Evolutionary conservation across 2,329 filamentous ascomycete genomes (phyloP), one percentile per base, ranked within the genome.

Genomic region (Sarocladium oryzae): DNA sequence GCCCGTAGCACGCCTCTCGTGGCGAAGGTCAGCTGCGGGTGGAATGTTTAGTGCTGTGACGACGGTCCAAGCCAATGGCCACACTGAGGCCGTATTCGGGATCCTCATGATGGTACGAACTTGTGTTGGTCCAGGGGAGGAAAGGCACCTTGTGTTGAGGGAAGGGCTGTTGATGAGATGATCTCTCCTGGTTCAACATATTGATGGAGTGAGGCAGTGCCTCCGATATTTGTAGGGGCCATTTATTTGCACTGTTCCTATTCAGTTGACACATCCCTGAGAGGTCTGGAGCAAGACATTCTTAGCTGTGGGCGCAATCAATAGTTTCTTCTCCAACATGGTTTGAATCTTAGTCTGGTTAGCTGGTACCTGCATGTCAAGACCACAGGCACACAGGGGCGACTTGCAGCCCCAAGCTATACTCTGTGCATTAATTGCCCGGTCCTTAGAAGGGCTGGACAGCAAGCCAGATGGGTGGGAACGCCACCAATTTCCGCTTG

Each of bases 401-500:
- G 33, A 32, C 21, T 16, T 23, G n/a, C 40, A 43, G 40, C 40
- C 40, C 43, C 33, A 21, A 48, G 11, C 6, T 21, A 13, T 10
- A 21, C 11, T 15, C 43, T 33, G 28, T 16, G 8, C 15, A 32
- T 20, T 20, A 15, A 48, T 43, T 32, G 21, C 15, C 26, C 43
- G n/a, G 16, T 48, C 43, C 16, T 33, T 13, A 33, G 24, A 9
- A 48, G 20, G 43, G 43, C 43, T 48, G 43, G 43, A 21, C 11
- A 13, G n/a, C 11, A 15, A 33, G 16, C 24, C 28, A 48, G 13
- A 11, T 20, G 26, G 3, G 26, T 16, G 18, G 28, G 28, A 33
- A 33, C 43, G 43, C 43, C 43, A 48, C 43, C 18, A 30, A 48
- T 48, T 21, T 48, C 43, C 40, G 15, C 36, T 23, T 30, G 43